A percentile compares a stretch with the other conserved stretches of the same genome.
phyloP scores from a whole-genome alignment of 441 rosid species.

The Erysimum pusillum region DNA sequence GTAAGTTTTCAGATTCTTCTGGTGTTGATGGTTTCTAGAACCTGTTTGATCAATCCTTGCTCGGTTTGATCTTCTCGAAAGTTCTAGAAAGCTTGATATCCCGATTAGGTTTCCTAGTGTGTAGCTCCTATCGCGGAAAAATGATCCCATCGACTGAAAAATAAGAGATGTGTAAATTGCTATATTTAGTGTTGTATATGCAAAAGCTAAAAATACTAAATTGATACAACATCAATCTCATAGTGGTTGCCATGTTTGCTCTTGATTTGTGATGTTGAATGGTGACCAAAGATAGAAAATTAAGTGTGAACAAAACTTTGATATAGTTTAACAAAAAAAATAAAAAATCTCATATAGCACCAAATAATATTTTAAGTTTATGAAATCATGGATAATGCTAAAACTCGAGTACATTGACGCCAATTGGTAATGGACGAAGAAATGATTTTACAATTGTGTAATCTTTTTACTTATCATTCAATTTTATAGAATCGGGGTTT shows the following conservation, averaged over 20 bases:
- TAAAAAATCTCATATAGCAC: too few species aligned
- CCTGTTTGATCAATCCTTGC: slow-evolving; percentile 50
- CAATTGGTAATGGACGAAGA: not conserved
- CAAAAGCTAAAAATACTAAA: not conserved
- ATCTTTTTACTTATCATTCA: not conserved
- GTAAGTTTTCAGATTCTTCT: slow-evolving; percentile 56
- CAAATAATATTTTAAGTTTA: not conserved
- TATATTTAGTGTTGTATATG: not conserved
- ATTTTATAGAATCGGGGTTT: too few species aligned
- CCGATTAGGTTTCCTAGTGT: slow-evolving; percentile 91
- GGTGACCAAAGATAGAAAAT: slow-evolving; percentile 10
- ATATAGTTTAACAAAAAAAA: too few species aligned
- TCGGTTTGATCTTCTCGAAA: slow-evolving; percentile 71
- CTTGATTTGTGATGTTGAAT: slow-evolving; percentile 31
- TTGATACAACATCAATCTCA: slow-evolving; percentile 10
- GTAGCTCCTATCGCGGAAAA: slow-evolving; percentile 82
- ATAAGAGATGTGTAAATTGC: slow-evolving; percentile 1
- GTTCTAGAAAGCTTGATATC: slow-evolving; percentile 69
- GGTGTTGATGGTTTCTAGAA: slow-evolving; percentile 41
- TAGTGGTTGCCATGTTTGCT: slow-evolving; percentile 38
- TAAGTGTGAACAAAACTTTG: not conserved
- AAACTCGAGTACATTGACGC: too few species aligned
- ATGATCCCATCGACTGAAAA: slow-evolving; percentile 79
- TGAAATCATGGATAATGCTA: too few species aligned
- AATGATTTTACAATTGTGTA: not conserved